These are phyloP conservation scores for Lachnellula occidentalis DNA, from an alignment of 2,329 filamentous ascomycete species.

Conservation along the genomic window DNA sequence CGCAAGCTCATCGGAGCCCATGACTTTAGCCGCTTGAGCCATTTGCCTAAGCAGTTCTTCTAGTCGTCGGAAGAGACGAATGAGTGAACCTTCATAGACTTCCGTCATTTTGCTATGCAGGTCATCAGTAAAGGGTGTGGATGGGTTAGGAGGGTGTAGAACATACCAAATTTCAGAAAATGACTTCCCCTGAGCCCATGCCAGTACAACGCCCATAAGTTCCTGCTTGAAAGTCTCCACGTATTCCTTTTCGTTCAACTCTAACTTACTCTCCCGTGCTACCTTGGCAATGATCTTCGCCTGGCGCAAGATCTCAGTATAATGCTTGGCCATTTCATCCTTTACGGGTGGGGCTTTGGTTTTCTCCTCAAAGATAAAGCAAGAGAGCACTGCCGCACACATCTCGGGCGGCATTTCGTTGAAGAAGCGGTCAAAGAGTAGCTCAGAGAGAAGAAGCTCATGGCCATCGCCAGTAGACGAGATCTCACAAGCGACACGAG, in stretches of 20 bases:
- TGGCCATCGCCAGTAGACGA: constrained; percentile 78
- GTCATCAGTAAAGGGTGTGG: constrained; percentile 16
- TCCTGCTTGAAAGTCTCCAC: constrained; percentile 85
- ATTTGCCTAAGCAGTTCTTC: constrained; percentile 94
- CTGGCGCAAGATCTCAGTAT: constrained; percentile 78
- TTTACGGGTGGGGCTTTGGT: constrained; percentile 70
- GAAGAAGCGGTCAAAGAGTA: constrained; percentile 97
- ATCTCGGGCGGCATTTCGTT: constrained; percentile 89
- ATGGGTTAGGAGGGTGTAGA: constrained; percentile 5
- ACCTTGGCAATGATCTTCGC: constrained; percentile 88
- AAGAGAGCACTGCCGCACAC: constrained; percentile 79
- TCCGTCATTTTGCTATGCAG: constrained; percentile 89
- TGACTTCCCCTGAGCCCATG: constrained; percentile 83
- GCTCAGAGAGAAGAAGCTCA: constrained; percentile 85
- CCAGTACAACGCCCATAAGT: constrained; percentile 92
- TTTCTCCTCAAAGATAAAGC: constrained; percentile 98
- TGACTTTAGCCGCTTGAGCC: constrained; percentile 91
- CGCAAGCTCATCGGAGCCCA: constrained; percentile 93
- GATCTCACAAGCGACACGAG: constrained; percentile 95
- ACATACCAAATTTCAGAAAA: constrained; percentile 95
- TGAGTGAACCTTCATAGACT: constrained; percentile 92
- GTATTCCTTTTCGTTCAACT: constrained; percentile 94
- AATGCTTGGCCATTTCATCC: constrained; percentile 82
- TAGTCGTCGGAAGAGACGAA: constrained; percentile 89
- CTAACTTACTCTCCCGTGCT: constrained; percentile 87